Base-by-base conservation (phyloP, 257 asterid species). In the Phtheirospermum japonicum region DNA sequence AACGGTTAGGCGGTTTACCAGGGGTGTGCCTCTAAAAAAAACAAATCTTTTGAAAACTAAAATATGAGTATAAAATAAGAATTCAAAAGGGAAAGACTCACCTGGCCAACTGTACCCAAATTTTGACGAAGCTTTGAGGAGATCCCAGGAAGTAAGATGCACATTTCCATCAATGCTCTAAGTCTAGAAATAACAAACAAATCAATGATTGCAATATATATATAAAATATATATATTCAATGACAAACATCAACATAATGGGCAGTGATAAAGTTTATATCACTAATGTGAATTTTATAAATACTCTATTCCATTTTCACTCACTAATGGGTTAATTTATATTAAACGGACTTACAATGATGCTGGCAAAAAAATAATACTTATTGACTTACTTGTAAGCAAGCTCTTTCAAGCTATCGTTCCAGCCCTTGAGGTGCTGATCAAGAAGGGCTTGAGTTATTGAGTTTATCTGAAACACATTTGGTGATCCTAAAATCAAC, bases 111-210 rank as follows among this genome's bases (percentile, higher is more conserved):
- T 75, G 80, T 54, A 50, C 76, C 82, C 74, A 72, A 70, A 56
- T 73, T 67, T 71, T 76, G 86, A 45, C 75, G 91, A 65, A 76
- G 78, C 79, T 79, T 85, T 39, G 96, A 72, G 64, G 91, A 78
- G 58, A 63, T 72, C 68, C 97, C 99, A 66, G 99, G 88, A 64
- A 84, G 75, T 72, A 92, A 79, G 75, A 92, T 89, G 88, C 99
- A 92, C 89, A 89, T 76, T 75, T 89, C 99, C 99, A 92, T 92
- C 77, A 83, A 86, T 19, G 99, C 83, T 73, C 99, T 78, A 63
- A 89, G 97, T 73, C 99, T 92, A 76, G 54, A 56, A 76, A 56
- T 68, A 75, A 72, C 11, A 67, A 23, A 66, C 12, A 60, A 36
- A 67, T 50, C 59, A 48, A 6, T 36, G 2, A 6, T 23, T 23